These are phyloP conservation scores for Sclerotinia borealis DNA, from an alignment of 2,329 filamentous ascomycete genomes.

Conservation along the genomic window DNA sequence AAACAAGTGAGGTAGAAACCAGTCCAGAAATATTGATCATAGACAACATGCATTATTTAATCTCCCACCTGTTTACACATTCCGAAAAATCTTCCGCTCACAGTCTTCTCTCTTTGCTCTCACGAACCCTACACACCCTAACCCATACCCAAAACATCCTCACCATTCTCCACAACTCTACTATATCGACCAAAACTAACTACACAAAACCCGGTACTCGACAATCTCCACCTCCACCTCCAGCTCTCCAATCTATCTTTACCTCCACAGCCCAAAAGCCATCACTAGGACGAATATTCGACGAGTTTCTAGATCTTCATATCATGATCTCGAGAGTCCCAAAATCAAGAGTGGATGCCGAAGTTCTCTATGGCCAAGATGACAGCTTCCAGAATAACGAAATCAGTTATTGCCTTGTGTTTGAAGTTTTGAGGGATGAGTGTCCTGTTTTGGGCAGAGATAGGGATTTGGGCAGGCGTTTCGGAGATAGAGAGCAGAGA, in stretches of 20 bases:
- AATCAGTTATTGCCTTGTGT: conserved; percentile 13
- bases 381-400: conserved; percentile 6
- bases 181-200: conserved; percentile 25
- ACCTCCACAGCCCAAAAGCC: conserved; percentile 23
- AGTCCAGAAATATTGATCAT: conserved; percentile 44
- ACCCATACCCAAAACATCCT: conserved; percentile 41
- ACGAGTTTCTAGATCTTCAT: conserved; percentile 49
- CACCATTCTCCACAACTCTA: conserved; percentile 49
- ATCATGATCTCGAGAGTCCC: conserved; percentile 45
- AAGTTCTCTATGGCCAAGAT: conserved; percentile 27
- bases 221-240: not conserved
- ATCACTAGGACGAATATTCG: conserved; percentile 45
- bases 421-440: conserved; percentile 31
- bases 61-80: conserved; percentile 47
- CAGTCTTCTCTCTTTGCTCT: conserved; percentile 42
- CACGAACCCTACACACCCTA: conserved; percentile 41
- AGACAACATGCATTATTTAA: conserved; percentile 48
- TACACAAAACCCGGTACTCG: not conserved
- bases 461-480: conserved; percentile 15
- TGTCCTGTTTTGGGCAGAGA: conserved; percentile 14
- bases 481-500: conserved; percentile 43
- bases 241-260: conserved; percentile 20
- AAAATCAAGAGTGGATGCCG: conserved; percentile 37
- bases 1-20: conserved; percentile 12
- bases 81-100: conserved; percentile 43